phyloP scores from a whole-genome alignment of 2,329 filamentous ascomycete species.

The Pseudogymnoascus sp. region DNA sequence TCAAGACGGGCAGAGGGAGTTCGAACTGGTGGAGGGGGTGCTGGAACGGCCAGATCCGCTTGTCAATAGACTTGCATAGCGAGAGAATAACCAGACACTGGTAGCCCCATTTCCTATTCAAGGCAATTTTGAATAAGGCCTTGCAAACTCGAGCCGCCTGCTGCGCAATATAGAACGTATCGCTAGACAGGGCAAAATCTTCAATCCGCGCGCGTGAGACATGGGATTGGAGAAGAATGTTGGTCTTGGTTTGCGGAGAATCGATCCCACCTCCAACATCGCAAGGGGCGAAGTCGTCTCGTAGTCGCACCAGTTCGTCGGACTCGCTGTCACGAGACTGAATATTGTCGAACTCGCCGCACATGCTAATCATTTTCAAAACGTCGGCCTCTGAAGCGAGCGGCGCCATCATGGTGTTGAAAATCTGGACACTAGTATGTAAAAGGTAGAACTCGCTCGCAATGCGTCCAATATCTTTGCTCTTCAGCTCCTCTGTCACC shows the following conservation, averaged over 20 bases:
- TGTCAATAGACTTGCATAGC: constrained; percentile 94
- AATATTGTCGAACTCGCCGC: constrained; percentile 95
- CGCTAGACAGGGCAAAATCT: constrained; percentile 87
- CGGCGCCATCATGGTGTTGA: constrained; percentile 89
- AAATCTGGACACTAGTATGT: constrained; percentile 88
- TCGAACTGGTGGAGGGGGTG: constrained; percentile 96
- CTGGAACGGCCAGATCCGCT: constrained; percentile 87
- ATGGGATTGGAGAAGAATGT: constrained; percentile 88
- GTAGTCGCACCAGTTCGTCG: constrained; percentile 72
- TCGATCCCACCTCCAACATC: constrained; percentile 67
- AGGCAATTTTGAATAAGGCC: constrained; percentile 91
- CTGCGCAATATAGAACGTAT: constrained; percentile 90
- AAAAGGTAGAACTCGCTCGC: constrained; percentile 96
- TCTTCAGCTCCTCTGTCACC: constrained; percentile 79
- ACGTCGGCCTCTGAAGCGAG: constrained; percentile 84
- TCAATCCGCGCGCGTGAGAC: constrained; percentile 83
- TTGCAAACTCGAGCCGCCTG: constrained; percentile 92
- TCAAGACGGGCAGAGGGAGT: constrained; percentile 71
- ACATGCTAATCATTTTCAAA: constrained; percentile 93
- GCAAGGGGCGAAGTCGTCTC: constrained; percentile 63
- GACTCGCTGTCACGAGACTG: constrained; percentile 85
- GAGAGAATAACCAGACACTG: constrained; percentile 88
- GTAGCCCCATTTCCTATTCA: constrained; percentile 92
- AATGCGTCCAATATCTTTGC: constrained; percentile 93
- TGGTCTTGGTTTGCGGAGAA: constrained; percentile 81